phyloP scores from a whole-genome alignment of 768 basidiomycete genomes.

The Lactifluus rugatus region DNA sequence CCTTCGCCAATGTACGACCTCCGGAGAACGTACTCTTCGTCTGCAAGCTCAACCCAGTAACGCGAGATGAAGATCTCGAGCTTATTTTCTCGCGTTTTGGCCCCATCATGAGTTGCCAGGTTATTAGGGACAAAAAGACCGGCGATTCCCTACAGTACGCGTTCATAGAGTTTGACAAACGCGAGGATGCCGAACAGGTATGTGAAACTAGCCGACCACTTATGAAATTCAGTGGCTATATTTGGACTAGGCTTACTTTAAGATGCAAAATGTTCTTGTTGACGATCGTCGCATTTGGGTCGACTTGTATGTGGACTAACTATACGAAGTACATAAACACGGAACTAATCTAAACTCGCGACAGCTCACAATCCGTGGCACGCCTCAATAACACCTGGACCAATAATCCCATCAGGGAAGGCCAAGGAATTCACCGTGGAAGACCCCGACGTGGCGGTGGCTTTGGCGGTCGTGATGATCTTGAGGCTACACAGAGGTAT shows the following conservation, averaged over 20 bases:
- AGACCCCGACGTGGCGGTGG: conserved; percentile 29
- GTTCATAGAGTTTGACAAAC: conserved; percentile 95
- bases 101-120: conserved; percentile 92
- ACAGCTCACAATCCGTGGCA: conserved; percentile 88
- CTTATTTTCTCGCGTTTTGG: conserved; percentile 97
- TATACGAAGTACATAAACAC: not conserved
- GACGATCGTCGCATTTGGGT: conserved; percentile 99
- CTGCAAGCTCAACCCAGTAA: conserved; percentile 96
- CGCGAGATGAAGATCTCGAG: conserved; percentile 91
- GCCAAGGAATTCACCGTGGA: conserved; percentile 27
- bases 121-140: conserved; percentile 91
- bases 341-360: conserved; percentile 19
- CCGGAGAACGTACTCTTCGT: conserved; percentile 98
- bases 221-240: not conserved
- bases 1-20: conserved; percentile 94
- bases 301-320: conserved; percentile 66
- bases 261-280: conserved; percentile 98
- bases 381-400: conserved; percentile 77
- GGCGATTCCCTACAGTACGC: conserved; percentile 97
- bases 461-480: conserved; percentile 66
- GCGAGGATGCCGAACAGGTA: conserved; percentile 90
- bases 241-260: conserved; percentile 80
- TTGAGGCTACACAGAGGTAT: conserved; percentile 65
- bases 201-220: conserved; percentile 16
- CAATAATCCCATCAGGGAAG: conserved; percentile 53